These are phyloP conservation scores for Hirschfeldia incana DNA, from an alignment of 345 rosid species.

Conservation along the genomic window DNA sequence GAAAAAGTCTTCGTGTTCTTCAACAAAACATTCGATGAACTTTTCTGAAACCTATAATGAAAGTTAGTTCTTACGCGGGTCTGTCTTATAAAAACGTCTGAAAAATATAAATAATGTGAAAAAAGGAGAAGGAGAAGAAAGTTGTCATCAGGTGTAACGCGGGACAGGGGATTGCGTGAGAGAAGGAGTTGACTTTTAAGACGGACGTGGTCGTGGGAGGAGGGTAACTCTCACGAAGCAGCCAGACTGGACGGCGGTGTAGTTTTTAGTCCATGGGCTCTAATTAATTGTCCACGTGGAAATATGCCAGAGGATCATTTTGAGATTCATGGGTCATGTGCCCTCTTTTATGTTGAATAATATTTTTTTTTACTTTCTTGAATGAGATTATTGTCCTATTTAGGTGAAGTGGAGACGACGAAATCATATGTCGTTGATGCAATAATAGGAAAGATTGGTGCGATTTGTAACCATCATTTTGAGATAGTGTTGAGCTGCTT, in stretches of 20 bases:
- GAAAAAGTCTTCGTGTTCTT: conserved; percentile 14
- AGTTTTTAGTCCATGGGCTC: background rate
- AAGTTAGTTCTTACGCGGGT: conserved; percentile 22
- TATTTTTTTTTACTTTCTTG: background rate
- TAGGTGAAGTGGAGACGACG: conserved; percentile 30
- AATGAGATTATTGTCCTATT: background rate
- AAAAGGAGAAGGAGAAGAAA: background rate
- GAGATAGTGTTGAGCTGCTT: background rate
- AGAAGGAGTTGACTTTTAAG: conserved; percentile 25
- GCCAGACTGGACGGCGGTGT: conserved; percentile 16
- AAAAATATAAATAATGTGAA: background rate
- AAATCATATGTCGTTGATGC: background rate
- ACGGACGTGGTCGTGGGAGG: conserved; percentile 10
- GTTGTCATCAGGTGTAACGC: conserved; percentile 27
- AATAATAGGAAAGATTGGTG: background rate
- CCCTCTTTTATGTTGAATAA: background rate
- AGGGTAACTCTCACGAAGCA: conserved; percentile 25
- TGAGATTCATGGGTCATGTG: background rate
- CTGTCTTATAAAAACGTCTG: background rate
- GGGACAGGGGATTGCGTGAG: background rate
- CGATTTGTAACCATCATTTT: background rate
- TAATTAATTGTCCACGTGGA: background rate
- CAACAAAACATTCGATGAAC: background rate
- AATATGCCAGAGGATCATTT: background rate
- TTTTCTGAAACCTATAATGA: background rate